Evolutionary conservation across 1,284 basidiomycete species (phyloP).

Genomic region (Boletus mariae): DNA sequence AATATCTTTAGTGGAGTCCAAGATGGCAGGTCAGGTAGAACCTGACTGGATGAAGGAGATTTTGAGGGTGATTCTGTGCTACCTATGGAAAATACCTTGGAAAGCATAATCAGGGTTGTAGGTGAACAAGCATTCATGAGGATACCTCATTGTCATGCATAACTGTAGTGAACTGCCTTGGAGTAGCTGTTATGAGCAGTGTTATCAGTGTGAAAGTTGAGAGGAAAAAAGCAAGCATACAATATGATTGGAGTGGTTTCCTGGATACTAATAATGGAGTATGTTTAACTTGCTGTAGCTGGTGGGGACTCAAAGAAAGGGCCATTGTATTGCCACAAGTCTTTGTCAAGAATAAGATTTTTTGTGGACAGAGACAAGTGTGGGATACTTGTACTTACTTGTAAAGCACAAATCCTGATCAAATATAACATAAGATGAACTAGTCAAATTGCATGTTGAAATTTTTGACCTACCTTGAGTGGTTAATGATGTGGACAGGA

Average conservation of each 20-base stretch:
- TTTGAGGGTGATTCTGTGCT: slow-evolving; percentile 1
- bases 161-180: slow-evolving; percentile 15
- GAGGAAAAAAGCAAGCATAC: slow-evolving; percentile 11
- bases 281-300: slow-evolving; percentile 6
- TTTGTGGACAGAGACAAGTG: not conserved
- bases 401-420: not conserved
- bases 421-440: not conserved
- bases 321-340: slow-evolving; percentile 8
- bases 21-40: slow-evolving; percentile 21
- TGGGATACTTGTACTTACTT: not conserved
- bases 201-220: not conserved
- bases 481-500: not conserved
- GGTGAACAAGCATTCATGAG: not conserved
- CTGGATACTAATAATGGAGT: slow-evolving; percentile 3
- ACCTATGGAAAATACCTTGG: slow-evolving; percentile 9
- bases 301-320: slow-evolving; percentile 16
- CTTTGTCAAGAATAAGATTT: not conserved
- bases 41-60: not conserved
- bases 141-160: slow-evolving; percentile 18
- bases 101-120: slow-evolving; percentile 8
- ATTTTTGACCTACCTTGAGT: slow-evolving; percentile 5
- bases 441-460: not conserved
- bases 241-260: slow-evolving; percentile 7
- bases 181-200: slow-evolving; percentile 12
- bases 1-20: slow-evolving; percentile 24